Conservation (phyloP, 1,284 basidiomycete genomes). For the Apiotrichum domesticum region DNA sequence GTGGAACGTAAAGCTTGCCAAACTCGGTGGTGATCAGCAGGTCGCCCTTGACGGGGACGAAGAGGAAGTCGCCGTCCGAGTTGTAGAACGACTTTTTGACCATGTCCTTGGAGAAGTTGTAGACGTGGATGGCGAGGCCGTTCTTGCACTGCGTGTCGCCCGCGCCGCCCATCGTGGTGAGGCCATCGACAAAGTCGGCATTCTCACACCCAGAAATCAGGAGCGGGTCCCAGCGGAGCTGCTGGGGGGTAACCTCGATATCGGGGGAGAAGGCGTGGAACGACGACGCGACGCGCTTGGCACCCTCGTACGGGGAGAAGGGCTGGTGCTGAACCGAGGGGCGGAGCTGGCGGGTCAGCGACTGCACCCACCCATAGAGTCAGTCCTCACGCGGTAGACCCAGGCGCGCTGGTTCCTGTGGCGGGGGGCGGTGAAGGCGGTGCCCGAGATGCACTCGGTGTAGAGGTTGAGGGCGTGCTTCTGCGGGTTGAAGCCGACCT, state of each 20-base stretch:
- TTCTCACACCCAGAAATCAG: constrained; percentile 40
- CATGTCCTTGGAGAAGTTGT: constrained; percentile 60
- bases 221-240: constrained; percentile 61
- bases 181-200: constrained; percentile 58
- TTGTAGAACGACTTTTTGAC: constrained; percentile 60
- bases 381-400: constrained; percentile 22
- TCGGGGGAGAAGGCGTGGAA: constrained; percentile 5
- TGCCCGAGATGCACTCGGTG: constrained; percentile 56
- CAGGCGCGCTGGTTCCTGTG: constrained; percentile 51
- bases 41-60: constrained; percentile 60
- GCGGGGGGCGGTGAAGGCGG: constrained; percentile 57
- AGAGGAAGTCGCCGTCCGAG: constrained; percentile 63
- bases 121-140: constrained; percentile 60
- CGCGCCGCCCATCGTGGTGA: constrained; percentile 61
- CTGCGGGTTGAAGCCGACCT: constrained; percentile 59
- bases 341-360: constrained; percentile 30
- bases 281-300: constrained; percentile 5
- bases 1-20: constrained; percentile 61
- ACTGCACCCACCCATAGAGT: too few relatives aligned
- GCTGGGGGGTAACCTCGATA: constrained; percentile 51
- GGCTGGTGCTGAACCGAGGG: constrained; percentile 59
- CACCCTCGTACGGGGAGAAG: constrained; percentile 10
- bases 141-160: constrained; percentile 59
- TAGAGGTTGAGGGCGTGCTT: constrained; percentile 59
- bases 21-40: constrained; percentile 66